Percentiles rank a stretch among this genome's conserved stretches.
phyloP scores from a whole-genome alignment of 805 yeast genomes.

The Kodamaea nitidulidarum region DNA sequence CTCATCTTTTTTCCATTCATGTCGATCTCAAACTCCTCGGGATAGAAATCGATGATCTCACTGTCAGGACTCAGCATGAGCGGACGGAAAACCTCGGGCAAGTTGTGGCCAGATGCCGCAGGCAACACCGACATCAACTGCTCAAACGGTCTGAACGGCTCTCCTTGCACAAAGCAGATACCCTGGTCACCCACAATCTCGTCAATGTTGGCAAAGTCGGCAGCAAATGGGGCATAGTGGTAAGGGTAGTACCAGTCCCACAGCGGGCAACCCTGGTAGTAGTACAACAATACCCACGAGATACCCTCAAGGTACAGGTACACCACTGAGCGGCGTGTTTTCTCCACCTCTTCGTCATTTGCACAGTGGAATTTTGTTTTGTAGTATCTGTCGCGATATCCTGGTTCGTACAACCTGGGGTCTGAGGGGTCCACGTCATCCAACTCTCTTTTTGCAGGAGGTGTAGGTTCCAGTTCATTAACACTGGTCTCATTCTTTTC shows the following conservation, averaged over 20 bases:
- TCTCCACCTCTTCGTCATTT: conserved; percentile 50
- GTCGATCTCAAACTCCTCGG: conserved; percentile 81
- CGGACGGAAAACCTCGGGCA: conserved; percentile 77
- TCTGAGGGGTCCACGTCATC: conserved; percentile 42
- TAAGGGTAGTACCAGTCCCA: conserved; percentile 98
- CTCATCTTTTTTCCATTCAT: conserved; percentile 94
- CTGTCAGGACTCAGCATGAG: conserved; percentile 77
- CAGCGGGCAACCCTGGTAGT: conserved; percentile 96
- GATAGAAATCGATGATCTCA: conserved; percentile 87
- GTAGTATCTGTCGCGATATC: conserved; percentile 81
- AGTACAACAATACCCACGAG: conserved; percentile 92
- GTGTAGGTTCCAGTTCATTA: background rate
- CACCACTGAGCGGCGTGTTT: conserved; percentile 57
- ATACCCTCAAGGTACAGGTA: conserved; percentile 85
- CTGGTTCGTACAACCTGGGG: conserved; percentile 76
- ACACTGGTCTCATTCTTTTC: background rate
- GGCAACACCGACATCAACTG: conserved; percentile 94
- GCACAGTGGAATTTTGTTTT: conserved; percentile 61
- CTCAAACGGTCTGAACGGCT: conserved; percentile 86
- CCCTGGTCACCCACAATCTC: conserved; percentile 43
- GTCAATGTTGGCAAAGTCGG: conserved; percentile 63
- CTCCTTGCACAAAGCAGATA: conserved; percentile 59
- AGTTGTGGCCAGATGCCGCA: conserved; percentile 83
- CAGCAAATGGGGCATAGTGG: conserved; percentile 97
- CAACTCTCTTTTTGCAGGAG: conserved; percentile 8